Conservation (phyloP, 495 filamentous ascomycete genomes). For the Neurospora africana region DNA sequence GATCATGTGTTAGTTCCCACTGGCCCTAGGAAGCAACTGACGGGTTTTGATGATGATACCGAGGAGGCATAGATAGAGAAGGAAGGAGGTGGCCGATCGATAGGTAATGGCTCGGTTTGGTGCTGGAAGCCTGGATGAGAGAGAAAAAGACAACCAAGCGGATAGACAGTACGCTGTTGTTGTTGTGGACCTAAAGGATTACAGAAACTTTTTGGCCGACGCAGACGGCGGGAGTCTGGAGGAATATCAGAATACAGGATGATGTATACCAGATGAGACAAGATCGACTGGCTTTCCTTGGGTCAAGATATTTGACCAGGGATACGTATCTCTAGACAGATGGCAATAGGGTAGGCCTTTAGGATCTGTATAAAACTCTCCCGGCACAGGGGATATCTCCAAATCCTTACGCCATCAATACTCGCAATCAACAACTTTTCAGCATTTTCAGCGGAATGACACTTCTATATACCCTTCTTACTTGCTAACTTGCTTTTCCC, state of each 20-base stretch:
- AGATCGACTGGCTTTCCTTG: background rate
- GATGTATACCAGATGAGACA: background rate
- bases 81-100: no score
- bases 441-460: background rate
- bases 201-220: background rate
- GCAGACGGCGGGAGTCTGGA: background rate
- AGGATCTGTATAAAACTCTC: background rate
- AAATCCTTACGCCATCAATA: background rate
- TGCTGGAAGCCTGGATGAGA: background rate
- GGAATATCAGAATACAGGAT: background rate
- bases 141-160: background rate
- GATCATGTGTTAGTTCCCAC: slow-evolving; percentile 45
- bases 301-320: background rate
- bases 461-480: background rate
- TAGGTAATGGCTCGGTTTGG: no score
- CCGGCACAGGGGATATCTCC: background rate
- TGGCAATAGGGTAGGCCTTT: background rate
- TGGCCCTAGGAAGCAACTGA: slow-evolving; percentile 58
- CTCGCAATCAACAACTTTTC: background rate
- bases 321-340: background rate
- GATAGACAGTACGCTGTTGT: background rate
- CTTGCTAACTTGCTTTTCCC: background rate
- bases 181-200: background rate
- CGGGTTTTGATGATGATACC: slow-evolving; percentile 64
- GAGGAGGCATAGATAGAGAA: slow-evolving; percentile 5